Percentiles rank a stretch among this genome's conserved stretches.
Conservation (phyloP, 805 yeast species). For the Lipomyces mesembrius region DNA sequence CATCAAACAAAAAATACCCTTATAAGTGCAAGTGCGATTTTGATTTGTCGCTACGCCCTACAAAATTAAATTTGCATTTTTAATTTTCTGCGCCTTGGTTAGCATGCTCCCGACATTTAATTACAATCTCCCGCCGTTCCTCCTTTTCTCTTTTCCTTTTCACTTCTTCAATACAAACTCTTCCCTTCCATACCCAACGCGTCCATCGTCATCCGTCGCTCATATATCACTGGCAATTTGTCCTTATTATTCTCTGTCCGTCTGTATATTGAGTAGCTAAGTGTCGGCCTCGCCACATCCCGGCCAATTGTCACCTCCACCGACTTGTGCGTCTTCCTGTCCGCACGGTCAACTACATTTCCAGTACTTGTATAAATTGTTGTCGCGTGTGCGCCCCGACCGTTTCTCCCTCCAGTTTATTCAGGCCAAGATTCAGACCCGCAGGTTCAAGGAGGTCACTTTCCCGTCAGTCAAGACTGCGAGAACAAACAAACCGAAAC, state of each 20-base stretch:
- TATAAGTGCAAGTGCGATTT: background rate
- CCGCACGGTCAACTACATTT: background rate
- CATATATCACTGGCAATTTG: background rate
- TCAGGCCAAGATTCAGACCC: background rate
- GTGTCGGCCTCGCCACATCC: background rate
- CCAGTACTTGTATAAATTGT: background rate
- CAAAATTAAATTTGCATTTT: constrained; percentile 2
- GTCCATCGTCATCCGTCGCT: background rate
- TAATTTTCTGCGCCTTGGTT: constrained; percentile 1
- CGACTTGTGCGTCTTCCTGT: background rate
- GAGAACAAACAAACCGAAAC: background rate
- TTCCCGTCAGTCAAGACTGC: constrained; percentile 2
- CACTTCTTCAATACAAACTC: background rate
- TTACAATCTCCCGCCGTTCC: background rate
- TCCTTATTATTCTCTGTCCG: background rate
- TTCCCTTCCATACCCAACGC: background rate
- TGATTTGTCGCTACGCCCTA: constrained; percentile 1
- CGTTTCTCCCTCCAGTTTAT: background rate
- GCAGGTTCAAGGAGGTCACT: constrained; percentile 12
- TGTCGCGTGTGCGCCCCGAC: background rate
- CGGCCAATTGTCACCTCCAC: background rate
- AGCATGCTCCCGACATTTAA: background rate
- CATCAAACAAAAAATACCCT: background rate
- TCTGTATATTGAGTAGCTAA: background rate
- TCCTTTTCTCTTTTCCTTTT: constrained; percentile 11